phyloP scores from a whole-genome alignment of 345 rosid genomes.

The Hypericum perforatum region DNA sequence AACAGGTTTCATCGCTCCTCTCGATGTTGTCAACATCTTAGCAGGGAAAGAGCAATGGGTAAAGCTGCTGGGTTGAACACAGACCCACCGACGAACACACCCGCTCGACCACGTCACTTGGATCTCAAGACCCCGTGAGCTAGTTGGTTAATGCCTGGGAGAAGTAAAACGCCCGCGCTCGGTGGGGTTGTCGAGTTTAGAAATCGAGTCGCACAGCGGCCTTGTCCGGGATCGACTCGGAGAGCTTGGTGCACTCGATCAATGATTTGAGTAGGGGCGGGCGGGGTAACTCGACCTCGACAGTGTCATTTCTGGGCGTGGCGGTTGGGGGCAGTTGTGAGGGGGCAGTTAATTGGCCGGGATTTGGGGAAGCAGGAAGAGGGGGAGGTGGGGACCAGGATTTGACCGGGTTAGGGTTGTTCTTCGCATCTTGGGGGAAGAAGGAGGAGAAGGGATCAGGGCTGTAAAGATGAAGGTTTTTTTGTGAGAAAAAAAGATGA shows the following conservation, averaged over 20 bases:
- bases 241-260: slow-evolving; percentile 49
- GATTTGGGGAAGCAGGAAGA: too few relatives aligned
- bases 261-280: slow-evolving; percentile 43
- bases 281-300: slow-evolving; percentile 33
- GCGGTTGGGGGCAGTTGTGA: too few relatives aligned
- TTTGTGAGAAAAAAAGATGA: too few relatives aligned
- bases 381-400: too few relatives aligned
- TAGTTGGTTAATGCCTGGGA: slow-evolving; percentile 45
- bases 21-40: too few relatives aligned
- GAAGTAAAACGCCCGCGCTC: slow-evolving; percentile 73
- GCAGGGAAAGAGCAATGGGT: too few relatives aligned
- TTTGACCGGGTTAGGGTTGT: slow-evolving; percentile 18
- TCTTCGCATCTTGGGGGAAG: slow-evolving; percentile 25
- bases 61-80: too few relatives aligned
- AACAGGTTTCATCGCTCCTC: too few relatives aligned
- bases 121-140: slow-evolving; percentile 24
- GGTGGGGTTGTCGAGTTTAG: slow-evolving; percentile 56
- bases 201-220: slow-evolving; percentile 43
- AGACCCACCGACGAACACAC: too few relatives aligned
- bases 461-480: too few relatives aligned
- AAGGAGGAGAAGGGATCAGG: slow-evolving; percentile 47
- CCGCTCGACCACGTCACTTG: too few relatives aligned
- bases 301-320: slow-evolving; percentile 14
- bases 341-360: too few relatives aligned
- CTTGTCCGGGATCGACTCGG: slow-evolving; percentile 43